Conservation (phyloP, 257 asterid species). For the Jacaranda mimosifolia region DNA sequence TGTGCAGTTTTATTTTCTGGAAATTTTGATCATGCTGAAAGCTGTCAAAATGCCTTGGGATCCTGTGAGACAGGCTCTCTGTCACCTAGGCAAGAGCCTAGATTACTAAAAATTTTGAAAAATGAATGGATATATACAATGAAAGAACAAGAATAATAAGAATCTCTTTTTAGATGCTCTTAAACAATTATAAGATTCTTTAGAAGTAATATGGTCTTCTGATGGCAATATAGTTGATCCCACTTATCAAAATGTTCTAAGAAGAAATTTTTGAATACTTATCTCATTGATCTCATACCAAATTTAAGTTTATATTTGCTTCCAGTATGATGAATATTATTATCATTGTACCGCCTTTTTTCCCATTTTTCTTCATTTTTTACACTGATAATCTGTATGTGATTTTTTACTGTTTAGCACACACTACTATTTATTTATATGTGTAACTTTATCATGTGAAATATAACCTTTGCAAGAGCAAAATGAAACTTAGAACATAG, state of each 20-base stretch:
- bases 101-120: neutral
- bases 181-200: neutral
- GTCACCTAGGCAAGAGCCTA: neutral
- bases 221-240: neutral
- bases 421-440: neutral
- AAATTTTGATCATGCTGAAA: neutral
- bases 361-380: neutral
- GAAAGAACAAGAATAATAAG: neutral
- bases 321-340: neutral
- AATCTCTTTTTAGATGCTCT: neutral
- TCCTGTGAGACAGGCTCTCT: neutral
- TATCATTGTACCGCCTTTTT: neutral
- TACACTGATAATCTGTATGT: neutral
- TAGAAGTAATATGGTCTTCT: conserved; percentile 13
- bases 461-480: neutral
- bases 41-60: neutral
- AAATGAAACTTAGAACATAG: neutral
- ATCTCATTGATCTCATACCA: neutral
- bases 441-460: neutral
- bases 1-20: neutral
- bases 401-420: neutral
- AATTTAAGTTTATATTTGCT: conserved; percentile 2
- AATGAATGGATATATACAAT: too few species aligned
- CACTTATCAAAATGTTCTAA: neutral
- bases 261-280: neutral